Conservation (phyloP, 805 yeast genomes). For the Candida multigemmis region DNA sequence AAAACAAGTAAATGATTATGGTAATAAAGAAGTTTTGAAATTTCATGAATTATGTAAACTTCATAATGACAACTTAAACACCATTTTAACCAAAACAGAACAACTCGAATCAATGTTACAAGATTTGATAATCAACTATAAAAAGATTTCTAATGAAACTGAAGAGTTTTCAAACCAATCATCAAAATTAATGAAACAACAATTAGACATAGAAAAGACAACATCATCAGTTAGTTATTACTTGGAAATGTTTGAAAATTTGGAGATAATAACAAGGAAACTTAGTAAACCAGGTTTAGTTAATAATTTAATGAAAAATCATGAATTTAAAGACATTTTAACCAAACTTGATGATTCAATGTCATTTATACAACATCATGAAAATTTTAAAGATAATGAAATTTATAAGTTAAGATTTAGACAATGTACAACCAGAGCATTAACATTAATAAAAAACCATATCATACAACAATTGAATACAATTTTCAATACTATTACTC, state of each 20-base stretch:
- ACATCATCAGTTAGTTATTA: constrained; percentile 37
- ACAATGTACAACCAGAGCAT: constrained; percentile 75
- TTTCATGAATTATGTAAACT: constrained; percentile 25
- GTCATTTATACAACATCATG: constrained; percentile 35
- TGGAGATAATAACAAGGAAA: constrained; percentile 60
- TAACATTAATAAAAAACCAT: constrained; percentile 66
- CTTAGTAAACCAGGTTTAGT: constrained; percentile 66
- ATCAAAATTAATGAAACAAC: constrained; percentile 37
- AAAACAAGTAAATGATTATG: constrained; percentile 25
- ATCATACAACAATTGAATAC: constrained; percentile 35
- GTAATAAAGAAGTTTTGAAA: constrained; percentile 20
- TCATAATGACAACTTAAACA: constrained; percentile 12
- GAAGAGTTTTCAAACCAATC: constrained; percentile 53
- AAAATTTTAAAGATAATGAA: constrained; percentile 55
- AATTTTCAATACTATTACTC: constrained; percentile 11
- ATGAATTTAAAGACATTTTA: constrained; percentile 37
- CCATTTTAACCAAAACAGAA: constrained; percentile 38
- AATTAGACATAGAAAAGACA: constrained; percentile 31
- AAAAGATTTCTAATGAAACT: constrained; percentile 54
- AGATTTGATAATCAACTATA: constrained; percentile 41
- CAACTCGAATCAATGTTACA: constrained; percentile 36
- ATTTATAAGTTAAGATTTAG: constrained; percentile 63
- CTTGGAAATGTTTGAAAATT: constrained; percentile 54
- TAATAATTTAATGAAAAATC: constrained; percentile 28
- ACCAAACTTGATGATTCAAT: constrained; percentile 58